A percentile compares a stretch with the other conserved stretches of the same genome.
Evolutionary conservation across 163 green algal species (phyloP).

Genomic region (Prototheca cutis): DNA sequence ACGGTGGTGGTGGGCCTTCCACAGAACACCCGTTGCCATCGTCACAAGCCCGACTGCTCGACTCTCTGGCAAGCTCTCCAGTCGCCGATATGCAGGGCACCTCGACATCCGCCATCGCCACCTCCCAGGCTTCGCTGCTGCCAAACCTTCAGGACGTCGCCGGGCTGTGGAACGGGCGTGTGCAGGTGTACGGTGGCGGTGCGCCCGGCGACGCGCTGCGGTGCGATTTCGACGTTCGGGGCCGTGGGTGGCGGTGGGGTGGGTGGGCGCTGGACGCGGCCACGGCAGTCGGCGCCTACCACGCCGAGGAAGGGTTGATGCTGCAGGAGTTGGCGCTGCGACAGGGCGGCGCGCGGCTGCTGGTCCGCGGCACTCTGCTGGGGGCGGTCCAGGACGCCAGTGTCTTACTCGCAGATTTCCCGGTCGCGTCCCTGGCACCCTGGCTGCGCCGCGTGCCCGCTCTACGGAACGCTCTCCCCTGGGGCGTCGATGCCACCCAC

Average conservation of each 20-base stretch:
- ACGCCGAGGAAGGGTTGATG: constrained; percentile 58
- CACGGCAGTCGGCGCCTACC: constrained; percentile 40
- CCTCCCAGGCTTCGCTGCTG: too few relatives aligned
- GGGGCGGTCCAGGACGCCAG: constrained; percentile 61
- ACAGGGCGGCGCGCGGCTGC: constrained; percentile 43
- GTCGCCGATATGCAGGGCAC: too few relatives aligned
- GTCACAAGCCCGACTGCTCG: too few relatives aligned
- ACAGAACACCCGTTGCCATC: too few relatives aligned
- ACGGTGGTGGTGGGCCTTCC: too few relatives aligned
- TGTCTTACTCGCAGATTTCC: constrained; percentile 69
- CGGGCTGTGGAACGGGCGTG: constrained; percentile 61
- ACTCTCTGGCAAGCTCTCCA: too few relatives aligned
- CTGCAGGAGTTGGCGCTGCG: constrained; percentile 56
- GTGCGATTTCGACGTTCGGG: constrained; percentile 65
- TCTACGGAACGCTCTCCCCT: constrained; percentile 35
- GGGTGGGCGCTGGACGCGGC: constrained; percentile 50
- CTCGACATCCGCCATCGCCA: too few relatives aligned
- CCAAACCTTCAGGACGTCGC: constrained; percentile 65
- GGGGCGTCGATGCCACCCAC: too few relatives aligned
- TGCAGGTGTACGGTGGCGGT: constrained; percentile 64
- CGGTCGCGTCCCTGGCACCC: constrained; percentile 56
- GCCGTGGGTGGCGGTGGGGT: constrained; percentile 63
- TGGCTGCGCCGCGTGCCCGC: constrained; percentile 49
- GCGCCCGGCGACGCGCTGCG: constrained; percentile 40
- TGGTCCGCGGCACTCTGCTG: constrained; percentile 54